phyloP scores from a whole-genome alignment of 192 early-diverging fungal species.

The Coemansia sp. region DNA sequence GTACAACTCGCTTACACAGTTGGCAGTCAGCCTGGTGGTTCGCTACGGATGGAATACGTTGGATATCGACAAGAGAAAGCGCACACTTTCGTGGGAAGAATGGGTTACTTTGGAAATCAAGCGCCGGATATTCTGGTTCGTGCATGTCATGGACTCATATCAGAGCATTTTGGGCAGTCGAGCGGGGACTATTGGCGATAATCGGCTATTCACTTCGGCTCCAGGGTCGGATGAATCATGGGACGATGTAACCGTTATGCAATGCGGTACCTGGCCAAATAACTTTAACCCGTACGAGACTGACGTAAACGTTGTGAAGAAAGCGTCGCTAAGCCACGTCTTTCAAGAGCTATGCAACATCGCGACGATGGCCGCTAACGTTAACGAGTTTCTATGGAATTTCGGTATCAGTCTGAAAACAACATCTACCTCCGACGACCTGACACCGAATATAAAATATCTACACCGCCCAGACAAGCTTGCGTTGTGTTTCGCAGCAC shows the following conservation, averaged over 20 bases:
- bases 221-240: slow-evolving; percentile 30
- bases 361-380: slow-evolving; percentile 10
- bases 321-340: slow-evolving; percentile 7
- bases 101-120: slow-evolving; percentile 37
- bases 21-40: slow-evolving; percentile 34
- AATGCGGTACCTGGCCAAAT: slow-evolving; percentile 10
- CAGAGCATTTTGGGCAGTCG: slow-evolving; percentile 37
- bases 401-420: slow-evolving; percentile 16
- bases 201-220: slow-evolving; percentile 14
- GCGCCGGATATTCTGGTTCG: slow-evolving; percentile 36
- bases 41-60: slow-evolving; percentile 45
- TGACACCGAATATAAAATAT: slow-evolving; percentile 11
- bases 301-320: slow-evolving; percentile 11
- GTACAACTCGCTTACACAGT: slow-evolving; percentile 39
- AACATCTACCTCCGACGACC: slow-evolving; percentile 11
- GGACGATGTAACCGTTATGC: slow-evolving; percentile 26
- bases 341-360: slow-evolving; percentile 22
- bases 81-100: slow-evolving; percentile 29
- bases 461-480: slow-evolving; percentile 2
- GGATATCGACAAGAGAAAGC: slow-evolving; percentile 9
- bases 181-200: slow-evolving; percentile 22
- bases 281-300: slow-evolving; percentile 8
- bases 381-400: slow-evolving; percentile 39
- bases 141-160: slow-evolving; percentile 38
- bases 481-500: neutral